Percentiles rank a stretch among this genome's conserved stretches.
Evolutionary conservation across 2,329 filamentous ascomycete species (phyloP).

Genomic region (Stachybotrys elegans): DNA sequence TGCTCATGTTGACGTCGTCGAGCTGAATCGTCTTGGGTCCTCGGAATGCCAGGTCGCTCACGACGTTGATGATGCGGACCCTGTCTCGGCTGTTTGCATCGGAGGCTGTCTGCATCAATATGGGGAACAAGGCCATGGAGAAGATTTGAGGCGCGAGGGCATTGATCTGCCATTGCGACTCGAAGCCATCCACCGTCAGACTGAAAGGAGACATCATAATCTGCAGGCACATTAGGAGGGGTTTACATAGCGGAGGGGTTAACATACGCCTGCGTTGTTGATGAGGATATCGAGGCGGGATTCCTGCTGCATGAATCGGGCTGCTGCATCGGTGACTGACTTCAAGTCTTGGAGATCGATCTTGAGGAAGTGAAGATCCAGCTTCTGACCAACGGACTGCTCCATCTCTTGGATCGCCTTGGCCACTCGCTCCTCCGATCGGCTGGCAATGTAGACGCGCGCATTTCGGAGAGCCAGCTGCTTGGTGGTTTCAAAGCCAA

Average conservation of each 20-base stretch:
- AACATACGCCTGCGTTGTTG: conserved; percentile 14
- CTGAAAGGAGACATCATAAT: conserved; percentile 16
- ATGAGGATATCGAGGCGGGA: conserved; percentile 14
- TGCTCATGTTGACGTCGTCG: conserved; percentile 17
- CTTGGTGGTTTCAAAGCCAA: conserved; percentile 15
- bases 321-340: conserved; percentile 11
- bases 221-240: conserved; percentile 18
- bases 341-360: conserved; percentile 15
- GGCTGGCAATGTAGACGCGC: conserved; percentile 15
- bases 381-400: background rate
- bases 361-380: conserved; percentile 17
- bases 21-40: conserved; percentile 15
- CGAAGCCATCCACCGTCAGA: conserved; percentile 14
- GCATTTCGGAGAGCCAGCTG: conserved; percentile 15
- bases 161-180: conserved; percentile 16
- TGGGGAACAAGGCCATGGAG: conserved; percentile 11
- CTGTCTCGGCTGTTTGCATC: conserved; percentile 8
- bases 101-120: conserved; percentile 10
- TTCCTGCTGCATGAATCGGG: conserved; percentile 13
- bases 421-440: conserved; percentile 13
- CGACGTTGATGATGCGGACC: conserved; percentile 17
- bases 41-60: conserved; percentile 13
- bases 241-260: conserved; percentile 21
- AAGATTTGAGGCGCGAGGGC: conserved; percentile 15
- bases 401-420: conserved; percentile 16